Base-by-base conservation (phyloP, 176 grass and related monocot species). In the Pontederia paniculata region DNA sequence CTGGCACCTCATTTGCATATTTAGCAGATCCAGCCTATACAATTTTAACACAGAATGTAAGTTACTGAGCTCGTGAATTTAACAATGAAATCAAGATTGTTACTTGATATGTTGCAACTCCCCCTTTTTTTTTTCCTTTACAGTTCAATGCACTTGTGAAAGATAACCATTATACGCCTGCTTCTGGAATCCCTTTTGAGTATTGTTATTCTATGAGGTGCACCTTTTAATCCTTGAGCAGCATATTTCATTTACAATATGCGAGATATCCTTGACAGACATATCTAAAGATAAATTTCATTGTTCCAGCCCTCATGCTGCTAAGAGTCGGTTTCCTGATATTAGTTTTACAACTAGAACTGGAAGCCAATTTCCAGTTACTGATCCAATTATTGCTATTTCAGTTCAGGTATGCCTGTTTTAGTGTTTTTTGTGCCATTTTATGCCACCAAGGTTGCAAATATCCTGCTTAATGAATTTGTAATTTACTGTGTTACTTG, bases 1-100 rank as follows among this genome's bases (percentile, higher is more conserved):
- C 84, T 18, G 89, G 89, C 19, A 94, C 89, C 21, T 88, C 89
- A 15, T 88, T 94, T 75, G 88, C 89, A 53, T 88, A 81, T 52
- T 74, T 94, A 53, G 74, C 72, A 9, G 83, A 88, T 37, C 84
- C 89, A 63, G 74, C 78, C 1, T 94, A 94, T 63, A 71, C 80
- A 56, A 79, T 73, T 62, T 63, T 94, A 50, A 74, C 89, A 7
- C n/a, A 81, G 21, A 84, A 47, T 65, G 89, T 94, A 72, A 94
- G 80, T 10, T 14, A 50, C 22, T 16, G 4, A 10, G 42, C 23
- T 0, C 11, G 11, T 20, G 14, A 31, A 8, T 31, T 31, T 31
- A 31, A 5, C 25, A 31, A 31, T 31, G 25, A 2, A 31, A 31
- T 31, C 25, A 31, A 31, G 25, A 31, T 31, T 31, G 25, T 31